Percentiles rank a stretch among this genome's conserved stretches.
Conservation (phyloP, 768 basidiomycete genomes). For the Boletus insuetus region DNA sequence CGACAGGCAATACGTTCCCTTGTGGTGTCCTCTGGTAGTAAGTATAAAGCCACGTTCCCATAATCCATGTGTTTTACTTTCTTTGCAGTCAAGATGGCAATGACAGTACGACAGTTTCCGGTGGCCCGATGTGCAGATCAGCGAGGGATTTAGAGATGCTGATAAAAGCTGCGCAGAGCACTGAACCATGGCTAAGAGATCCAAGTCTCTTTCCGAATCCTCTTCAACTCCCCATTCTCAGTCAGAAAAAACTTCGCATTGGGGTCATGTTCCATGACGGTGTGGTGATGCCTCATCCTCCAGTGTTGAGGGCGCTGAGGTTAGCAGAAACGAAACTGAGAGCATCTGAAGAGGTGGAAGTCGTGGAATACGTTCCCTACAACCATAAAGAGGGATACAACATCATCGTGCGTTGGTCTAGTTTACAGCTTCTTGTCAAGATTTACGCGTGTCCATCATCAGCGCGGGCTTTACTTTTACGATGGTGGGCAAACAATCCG, state of each 20-base stretch:
- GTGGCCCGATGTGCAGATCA: constrained; percentile 28
- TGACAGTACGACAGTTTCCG: constrained; percentile 10
- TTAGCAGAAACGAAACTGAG: constrained; percentile 35
- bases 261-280: constrained; percentile 35
- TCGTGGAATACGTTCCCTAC: constrained; percentile 36
- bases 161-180: constrained; percentile 23
- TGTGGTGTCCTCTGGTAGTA: constrained; percentile 16
- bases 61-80: not conserved
- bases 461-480: constrained; percentile 38
- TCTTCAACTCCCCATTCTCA: constrained; percentile 21
- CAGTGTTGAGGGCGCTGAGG: constrained; percentile 40
- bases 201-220: constrained; percentile 33
- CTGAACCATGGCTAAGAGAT: constrained; percentile 42
- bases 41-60: constrained; percentile 2
- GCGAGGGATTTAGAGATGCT: constrained; percentile 27
- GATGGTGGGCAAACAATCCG: constrained; percentile 36
- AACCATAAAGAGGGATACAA: constrained; percentile 33
- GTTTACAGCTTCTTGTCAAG: too few relatives aligned
- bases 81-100: constrained; percentile 24
- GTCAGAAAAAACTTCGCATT: constrained; percentile 29
- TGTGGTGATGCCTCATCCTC: constrained; percentile 39
- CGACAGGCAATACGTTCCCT: constrained; percentile 34
- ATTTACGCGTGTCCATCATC: not conserved
- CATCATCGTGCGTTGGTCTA: constrained; percentile 28
- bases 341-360: constrained; percentile 32